Conservation (phyloP, 2,329 filamentous ascomycete genomes). For the Dactylellina parvicollis region DNA sequence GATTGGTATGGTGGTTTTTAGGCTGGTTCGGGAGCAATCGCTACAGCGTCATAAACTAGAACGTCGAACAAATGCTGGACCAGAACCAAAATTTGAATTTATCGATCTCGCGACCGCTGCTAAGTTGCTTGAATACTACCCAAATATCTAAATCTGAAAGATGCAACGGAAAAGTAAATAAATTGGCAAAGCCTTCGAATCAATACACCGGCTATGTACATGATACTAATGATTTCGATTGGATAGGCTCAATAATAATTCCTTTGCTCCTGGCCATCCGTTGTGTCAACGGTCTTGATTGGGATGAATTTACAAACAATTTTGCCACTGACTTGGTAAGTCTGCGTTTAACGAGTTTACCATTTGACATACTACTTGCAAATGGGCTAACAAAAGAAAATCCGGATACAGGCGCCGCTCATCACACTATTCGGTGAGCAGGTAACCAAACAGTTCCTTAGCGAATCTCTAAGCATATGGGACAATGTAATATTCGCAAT, state of each 20-base stretch:
- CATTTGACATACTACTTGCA: not conserved
- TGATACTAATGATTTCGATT: too few relatives aligned
- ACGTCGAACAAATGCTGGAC: too few relatives aligned
- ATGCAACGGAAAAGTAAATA: conserved; percentile 19
- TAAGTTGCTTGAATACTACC: too few relatives aligned
- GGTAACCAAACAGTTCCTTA: conserved; percentile 62
- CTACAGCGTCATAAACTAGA: too few relatives aligned
- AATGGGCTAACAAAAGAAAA: not conserved
- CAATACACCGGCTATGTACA: too few relatives aligned
- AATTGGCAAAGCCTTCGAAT: too few relatives aligned
- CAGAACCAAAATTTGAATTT: too few relatives aligned
- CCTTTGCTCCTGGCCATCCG: not conserved
- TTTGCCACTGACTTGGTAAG: conserved; percentile 42
- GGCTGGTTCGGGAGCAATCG: too few relatives aligned
- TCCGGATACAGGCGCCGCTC: conserved; percentile 56
- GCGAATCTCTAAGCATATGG: conserved; percentile 57
- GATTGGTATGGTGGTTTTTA: too few relatives aligned
- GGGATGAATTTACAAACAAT: conserved; percentile 44
- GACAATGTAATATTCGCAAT: conserved; percentile 56
- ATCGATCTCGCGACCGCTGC: too few relatives aligned
- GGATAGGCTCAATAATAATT: too few relatives aligned
- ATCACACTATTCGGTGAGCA: conserved; percentile 62
- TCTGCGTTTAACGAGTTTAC: not conserved
- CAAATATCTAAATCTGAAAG: too few relatives aligned
- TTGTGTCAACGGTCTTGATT: not conserved